Conservation (phyloP, 805 yeast species). For the Monosporozyma unispora region DNA sequence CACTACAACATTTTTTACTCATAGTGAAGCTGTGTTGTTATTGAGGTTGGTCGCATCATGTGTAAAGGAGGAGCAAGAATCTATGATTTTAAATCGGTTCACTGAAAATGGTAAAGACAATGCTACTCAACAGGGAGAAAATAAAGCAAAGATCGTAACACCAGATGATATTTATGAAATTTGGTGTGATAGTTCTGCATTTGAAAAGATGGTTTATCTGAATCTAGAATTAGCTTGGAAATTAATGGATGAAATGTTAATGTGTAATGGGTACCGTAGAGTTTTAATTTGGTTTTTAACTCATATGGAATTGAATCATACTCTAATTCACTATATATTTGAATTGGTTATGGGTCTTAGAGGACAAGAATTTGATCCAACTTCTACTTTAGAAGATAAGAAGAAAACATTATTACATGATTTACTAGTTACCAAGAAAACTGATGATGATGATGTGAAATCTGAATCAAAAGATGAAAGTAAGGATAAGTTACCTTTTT, state of each 20-base stretch:
- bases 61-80: slow-evolving; percentile 36
- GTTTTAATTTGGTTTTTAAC: slow-evolving; percentile 61
- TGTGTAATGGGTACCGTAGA: slow-evolving; percentile 57
- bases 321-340: slow-evolving; percentile 53
- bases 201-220: slow-evolving; percentile 43
- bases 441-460: slow-evolving; percentile 8
- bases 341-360: slow-evolving; percentile 50
- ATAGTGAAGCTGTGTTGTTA: slow-evolving; percentile 12
- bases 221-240: slow-evolving; percentile 47
- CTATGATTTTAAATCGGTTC: slow-evolving; percentile 17
- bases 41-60: slow-evolving; percentile 43
- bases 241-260: slow-evolving; percentile 60
- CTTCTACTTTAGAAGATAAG: slow-evolving; percentile 4
- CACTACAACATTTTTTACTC: slow-evolving; percentile 10
- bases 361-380: slow-evolving; percentile 31
- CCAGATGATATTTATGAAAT: slow-evolving; percentile 45
- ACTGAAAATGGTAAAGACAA: neutral
- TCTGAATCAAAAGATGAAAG: slow-evolving; percentile 4
- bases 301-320: slow-evolving; percentile 47
- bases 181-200: slow-evolving; percentile 37
- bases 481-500: slow-evolving; percentile 30
- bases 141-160: slow-evolving; percentile 21
- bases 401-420: slow-evolving; percentile 6
- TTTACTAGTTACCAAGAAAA: slow-evolving; percentile 3
- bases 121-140: neutral